Base-by-base conservation (phyloP, 805 yeast species). In the Monosporozyma yasuniensis region DNA sequence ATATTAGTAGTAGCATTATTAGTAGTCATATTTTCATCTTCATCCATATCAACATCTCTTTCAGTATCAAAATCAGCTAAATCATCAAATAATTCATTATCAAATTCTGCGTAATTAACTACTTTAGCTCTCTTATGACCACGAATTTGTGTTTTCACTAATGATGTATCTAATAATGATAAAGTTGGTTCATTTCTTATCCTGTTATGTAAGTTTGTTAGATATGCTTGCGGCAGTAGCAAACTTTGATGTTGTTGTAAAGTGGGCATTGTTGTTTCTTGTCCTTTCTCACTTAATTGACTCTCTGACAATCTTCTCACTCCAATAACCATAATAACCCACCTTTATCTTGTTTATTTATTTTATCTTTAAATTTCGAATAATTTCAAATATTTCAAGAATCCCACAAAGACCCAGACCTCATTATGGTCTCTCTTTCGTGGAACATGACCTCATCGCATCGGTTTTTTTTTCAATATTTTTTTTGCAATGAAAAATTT, bases 81-180 rank as follows among this genome's bases (percentile, higher is more conserved):
- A 52, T 74, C 78, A 49, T 70, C 70, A 44, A 72, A 79, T 50
- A 77, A 76, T 54, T 81, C 81, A 46, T 78, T 80, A 54, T 87
- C 96, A 52, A 80, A 75, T 63, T 88, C 96, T 0, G 96, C 93
- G 61, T 89, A 89, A 63, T 85, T 87, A 47, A 87, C 79, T 46
- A 81, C 83, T 42, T 79, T 71, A 10, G 87, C 81, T 57, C 96
- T 73, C 64, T 87, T 88, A 32, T 88, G 82, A 28, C 83, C 76
- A 55, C 97, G 76, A 3, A 35, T 14, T 22, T 35, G 39, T 16
- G 39, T 35, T 22, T 89, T 79, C 2, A 87, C 86, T 22, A 84
- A 82, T 1, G 88, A 84, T 2, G 87, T 77, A 35, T 84, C 75
- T 56, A 83, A 78, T 30, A 90, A 68, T 1, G 95, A 80, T 32